Base-by-base conservation (phyloP, 441 rosid species). In the Mallotus japonicus region DNA sequence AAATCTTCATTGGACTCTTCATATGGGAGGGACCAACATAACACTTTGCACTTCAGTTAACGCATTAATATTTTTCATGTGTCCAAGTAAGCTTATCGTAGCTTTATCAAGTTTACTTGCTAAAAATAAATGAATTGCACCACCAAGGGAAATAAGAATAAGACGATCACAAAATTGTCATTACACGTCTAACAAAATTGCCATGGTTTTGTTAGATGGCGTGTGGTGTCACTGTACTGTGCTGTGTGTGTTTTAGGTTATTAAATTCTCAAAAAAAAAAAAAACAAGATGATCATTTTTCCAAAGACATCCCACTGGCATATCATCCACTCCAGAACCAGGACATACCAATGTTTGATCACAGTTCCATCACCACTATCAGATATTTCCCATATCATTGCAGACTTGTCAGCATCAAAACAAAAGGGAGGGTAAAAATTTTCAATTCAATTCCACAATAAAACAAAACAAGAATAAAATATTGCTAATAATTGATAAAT, bases 261-360 rank as follows among this genome's bases (percentile, higher is more conserved):
- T n/a, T n/a, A n/a, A n/a, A n/a, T n/a, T n/a, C n/a, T n/a, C n/a
- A n/a, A n/a, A n/a, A n/a, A n/a, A n/a, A n/a, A n/a, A n/a, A n/a
- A n/a, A n/a, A n/a, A 94, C 96, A 71, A 90, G 88, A 81, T 88
- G 87, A 75, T 89, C 86, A 76, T 90, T 88, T 77, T 84, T 90
- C 97, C 98, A 93, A 65, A 92, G 93, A 78, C 98, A 87, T 75
- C 97, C 95, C 46, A 93, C 95, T 44, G 92, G 85, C 98, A 93
- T 93, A 76, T 90, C 98, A 58, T 93, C 95, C 67, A 93, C 87
- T 75, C 95, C 95, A 14, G 88, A 80, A 74, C 87, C 88, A 67
- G 90, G 60, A 82, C 84, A 85, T 50, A 75, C 77, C 84, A 92
- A 76, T 28, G 97, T 71, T 85, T 92, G 77, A 65, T 83, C 81